A percentile compares a stretch with the other conserved stretches of the same genome.
Evolutionary conservation across 1,139 yeast genomes (phyloP).

Genomic region (Meyerozyma athensensis): DNA sequence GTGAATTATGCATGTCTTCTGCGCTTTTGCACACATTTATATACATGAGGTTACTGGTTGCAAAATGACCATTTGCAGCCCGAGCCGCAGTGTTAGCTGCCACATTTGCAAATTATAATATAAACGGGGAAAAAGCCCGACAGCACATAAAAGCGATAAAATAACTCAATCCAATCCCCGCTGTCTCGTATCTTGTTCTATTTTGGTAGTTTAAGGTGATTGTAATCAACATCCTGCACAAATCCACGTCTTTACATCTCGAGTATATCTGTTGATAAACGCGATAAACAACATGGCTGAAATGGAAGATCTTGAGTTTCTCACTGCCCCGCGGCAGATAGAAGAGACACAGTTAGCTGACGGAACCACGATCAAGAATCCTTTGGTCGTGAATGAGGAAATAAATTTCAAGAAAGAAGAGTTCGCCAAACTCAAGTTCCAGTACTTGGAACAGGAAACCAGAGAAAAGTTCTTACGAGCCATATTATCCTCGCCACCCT

Average conservation of each 20-base stretch:
- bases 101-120: too few relatives aligned
- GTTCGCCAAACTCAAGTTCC: slow-evolving; percentile 51
- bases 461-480: slow-evolving; percentile 50
- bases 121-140: too few relatives aligned
- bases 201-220: too few relatives aligned
- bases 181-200: too few relatives aligned
- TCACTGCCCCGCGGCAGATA: background rate
- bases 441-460: slow-evolving; percentile 64
- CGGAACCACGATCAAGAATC: slow-evolving; percentile 13
- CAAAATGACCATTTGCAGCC: background rate
- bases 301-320: background rate
- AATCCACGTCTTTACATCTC: too few relatives aligned
- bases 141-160: too few relatives aligned
- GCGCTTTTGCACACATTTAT: background rate
- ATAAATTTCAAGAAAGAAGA: slow-evolving; percentile 31
- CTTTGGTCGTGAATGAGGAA: slow-evolving; percentile 27
- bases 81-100: too few relatives aligned
- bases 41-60: background rate
- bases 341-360: slow-evolving; percentile 2
- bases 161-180: too few relatives aligned
- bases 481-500: slow-evolving; percentile 16
- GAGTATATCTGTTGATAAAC: too few relatives aligned
- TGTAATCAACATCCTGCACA: too few relatives aligned
- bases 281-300: too few relatives aligned
- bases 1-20: background rate